Evolutionary conservation across 2,329 filamentous ascomycete species (phyloP).

Genomic region (Trichoderma citrinoviride): DNA sequence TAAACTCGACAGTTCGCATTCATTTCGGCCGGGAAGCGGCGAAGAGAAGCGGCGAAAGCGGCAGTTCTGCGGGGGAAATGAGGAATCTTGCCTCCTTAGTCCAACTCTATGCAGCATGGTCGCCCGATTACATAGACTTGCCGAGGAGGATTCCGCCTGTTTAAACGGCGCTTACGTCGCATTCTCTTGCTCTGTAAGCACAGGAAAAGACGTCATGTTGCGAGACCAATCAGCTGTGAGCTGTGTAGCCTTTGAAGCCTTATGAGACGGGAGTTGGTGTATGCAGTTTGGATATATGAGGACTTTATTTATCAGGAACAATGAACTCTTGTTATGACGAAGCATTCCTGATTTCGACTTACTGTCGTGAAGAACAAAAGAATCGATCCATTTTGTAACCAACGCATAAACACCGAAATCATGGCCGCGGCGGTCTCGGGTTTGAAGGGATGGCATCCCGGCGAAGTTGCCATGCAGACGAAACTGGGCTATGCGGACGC

Average conservation of each 20-base stretch:
- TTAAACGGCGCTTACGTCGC: not conserved
- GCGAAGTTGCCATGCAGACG: conserved; percentile 11
- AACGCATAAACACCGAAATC: not conserved
- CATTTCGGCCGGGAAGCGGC: not conserved
- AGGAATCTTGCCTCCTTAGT: conserved; percentile 6
- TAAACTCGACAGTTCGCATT: too few relatives aligned
- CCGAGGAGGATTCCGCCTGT: not conserved
- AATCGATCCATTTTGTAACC: not conserved
- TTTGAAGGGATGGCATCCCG: conserved; percentile 18
- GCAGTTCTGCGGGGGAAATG: not conserved
- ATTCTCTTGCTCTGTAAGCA: conserved; percentile 3
- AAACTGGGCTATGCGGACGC: conserved; percentile 17
- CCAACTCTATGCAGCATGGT: not conserved
- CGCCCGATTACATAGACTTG: conserved; percentile 4
- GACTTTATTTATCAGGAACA: too few relatives aligned
- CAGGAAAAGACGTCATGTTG: not conserved
- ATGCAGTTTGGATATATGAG: not conserved
- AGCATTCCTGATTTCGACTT: not conserved
- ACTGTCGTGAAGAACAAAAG: not conserved
- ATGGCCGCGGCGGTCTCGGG: conserved; percentile 9
- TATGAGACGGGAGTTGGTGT: not conserved
- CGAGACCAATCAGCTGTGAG: not conserved
- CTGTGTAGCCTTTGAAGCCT: not conserved
- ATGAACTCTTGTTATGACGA: too few relatives aligned
- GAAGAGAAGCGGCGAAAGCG: conserved; percentile 1